phyloP scores from a whole-genome alignment of 1,139 yeast species.

The Pneumocystis carinii region DNA sequence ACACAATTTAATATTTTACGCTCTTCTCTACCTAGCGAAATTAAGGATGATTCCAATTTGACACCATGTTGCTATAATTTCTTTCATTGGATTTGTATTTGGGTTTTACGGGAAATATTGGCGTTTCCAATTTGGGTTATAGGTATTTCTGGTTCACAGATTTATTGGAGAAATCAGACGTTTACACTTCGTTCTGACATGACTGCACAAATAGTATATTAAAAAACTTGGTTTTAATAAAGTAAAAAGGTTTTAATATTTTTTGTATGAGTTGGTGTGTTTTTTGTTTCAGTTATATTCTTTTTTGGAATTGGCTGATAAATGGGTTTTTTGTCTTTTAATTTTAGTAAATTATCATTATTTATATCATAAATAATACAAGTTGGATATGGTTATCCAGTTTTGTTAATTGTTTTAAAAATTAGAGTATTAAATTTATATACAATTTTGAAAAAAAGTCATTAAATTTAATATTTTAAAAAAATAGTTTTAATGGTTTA shows the following conservation, averaged over 20 bases:
- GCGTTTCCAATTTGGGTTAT: constrained; percentile 76
- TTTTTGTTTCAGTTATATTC: neutral
- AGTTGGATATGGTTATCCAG: neutral
- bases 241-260: neutral
- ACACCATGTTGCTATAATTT: constrained; percentile 18
- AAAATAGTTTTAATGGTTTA: too few species aligned
- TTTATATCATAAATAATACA: neutral
- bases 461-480: too few species aligned
- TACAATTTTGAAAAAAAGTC: too few species aligned
- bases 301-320: neutral
- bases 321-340: neutral
- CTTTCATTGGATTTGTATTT: constrained; percentile 32
- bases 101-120: constrained; percentile 56
- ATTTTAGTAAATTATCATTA: neutral
- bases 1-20: constrained; percentile 40
- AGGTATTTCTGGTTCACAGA: constrained; percentile 65
- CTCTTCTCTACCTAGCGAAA: constrained; percentile 21
- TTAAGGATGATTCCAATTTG: constrained; percentile 20
- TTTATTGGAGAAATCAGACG: constrained; percentile 48
- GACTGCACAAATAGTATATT: neutral
- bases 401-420: neutral
- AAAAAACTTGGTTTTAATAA: neutral
- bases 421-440: neutral
- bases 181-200: neutral
- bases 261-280: neutral